Evolutionary conservation across 2,329 filamentous ascomycete species (phyloP), one percentile per base, ranked within the genome.

Genomic region (Botrytis sinoallii): DNA sequence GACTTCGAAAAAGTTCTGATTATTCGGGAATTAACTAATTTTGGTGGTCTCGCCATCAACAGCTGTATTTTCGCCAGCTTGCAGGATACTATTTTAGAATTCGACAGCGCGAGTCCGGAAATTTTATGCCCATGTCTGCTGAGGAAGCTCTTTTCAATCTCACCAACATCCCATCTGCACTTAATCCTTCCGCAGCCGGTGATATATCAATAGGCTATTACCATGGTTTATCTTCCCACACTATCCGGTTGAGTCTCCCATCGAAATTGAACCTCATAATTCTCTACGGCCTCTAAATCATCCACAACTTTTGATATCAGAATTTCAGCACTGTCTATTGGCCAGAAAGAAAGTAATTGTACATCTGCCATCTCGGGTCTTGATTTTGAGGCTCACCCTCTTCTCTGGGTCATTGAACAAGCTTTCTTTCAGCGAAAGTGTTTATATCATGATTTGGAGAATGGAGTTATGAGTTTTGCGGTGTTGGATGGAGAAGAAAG

Each of bases 91-190:
- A 5, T 25, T 4, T 42, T 75, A 16, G 73, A 70, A 20, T 40
- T 74, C 29, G 73, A 76, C 40, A 75, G 75, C 44, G 74, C 74
- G 9, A 76, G 72, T 32, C 67, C 71, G 1, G 71, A 40, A 4
- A 72, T 75, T 18, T 75, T 40, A 70, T 70, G 67, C 73, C 73
- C 1, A 73, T 75, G 18, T 72, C 71, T 25, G 67, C 44, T n/a
- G 72, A 74, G 12, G 42, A 46, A 25, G 29, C n/a, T 4, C 52
- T 76, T 8, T 75, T 76, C 60, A 57, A 74, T 20, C 38, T 63
- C 20, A 69, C 55, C 6, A 73, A 74, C 7, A 73, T 75, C 38
- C 59, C 75, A 73, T 57, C 29, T 1, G 70, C 75, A 8, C 40
- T 74, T 4, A n/a, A n/a, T 48, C 5, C 60, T 25, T 38, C 57